phyloP scores from a whole-genome alignment of 2,329 filamentous ascomycete genomes.

The Neopestalotiopsis clavispora region DNA sequence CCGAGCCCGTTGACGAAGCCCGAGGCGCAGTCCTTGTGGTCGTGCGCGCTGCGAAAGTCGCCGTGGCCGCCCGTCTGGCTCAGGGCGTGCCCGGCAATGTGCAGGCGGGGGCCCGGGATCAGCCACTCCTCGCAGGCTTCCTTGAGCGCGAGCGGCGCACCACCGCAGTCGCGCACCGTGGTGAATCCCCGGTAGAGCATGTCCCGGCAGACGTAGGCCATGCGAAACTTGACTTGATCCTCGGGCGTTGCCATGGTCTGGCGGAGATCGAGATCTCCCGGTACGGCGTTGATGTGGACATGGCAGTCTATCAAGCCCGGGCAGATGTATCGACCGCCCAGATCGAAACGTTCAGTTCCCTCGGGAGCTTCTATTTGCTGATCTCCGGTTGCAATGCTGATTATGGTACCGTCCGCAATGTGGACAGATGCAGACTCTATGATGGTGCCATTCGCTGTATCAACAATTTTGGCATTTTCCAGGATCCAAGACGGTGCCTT shows the following conservation, averaged over 20 bases:
- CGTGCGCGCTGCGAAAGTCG: not conserved
- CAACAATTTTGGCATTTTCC: too few relatives aligned
- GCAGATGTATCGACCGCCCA: not conserved
- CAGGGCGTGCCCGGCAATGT: constrained; percentile 6
- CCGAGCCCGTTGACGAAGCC: not conserved
- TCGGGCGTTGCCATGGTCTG: not conserved
- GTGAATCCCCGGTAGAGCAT: constrained; percentile 1
- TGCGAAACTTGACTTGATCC: not conserved
- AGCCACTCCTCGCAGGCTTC: constrained; percentile 2
- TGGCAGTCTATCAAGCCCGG: not conserved
- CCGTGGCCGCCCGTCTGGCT: constrained; percentile 4
- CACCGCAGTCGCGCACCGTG: constrained; percentile 1
- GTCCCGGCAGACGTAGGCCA: not conserved
- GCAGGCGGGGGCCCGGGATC: not conserved
- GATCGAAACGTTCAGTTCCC: not conserved
- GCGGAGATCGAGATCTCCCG: not conserved
- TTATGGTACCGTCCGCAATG: too few relatives aligned
- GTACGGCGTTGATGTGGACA: not conserved
- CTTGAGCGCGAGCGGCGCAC: not conserved
- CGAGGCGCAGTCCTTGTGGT: not conserved
- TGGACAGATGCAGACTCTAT: too few relatives aligned
- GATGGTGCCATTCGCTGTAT: too few relatives aligned
- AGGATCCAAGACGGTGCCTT: too few relatives aligned
- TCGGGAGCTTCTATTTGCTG: too few relatives aligned
- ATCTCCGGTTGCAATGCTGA: too few relatives aligned